phyloP scores from a whole-genome alignment of 495 filamentous ascomycete species.

The Penicillium paxilli region DNA sequence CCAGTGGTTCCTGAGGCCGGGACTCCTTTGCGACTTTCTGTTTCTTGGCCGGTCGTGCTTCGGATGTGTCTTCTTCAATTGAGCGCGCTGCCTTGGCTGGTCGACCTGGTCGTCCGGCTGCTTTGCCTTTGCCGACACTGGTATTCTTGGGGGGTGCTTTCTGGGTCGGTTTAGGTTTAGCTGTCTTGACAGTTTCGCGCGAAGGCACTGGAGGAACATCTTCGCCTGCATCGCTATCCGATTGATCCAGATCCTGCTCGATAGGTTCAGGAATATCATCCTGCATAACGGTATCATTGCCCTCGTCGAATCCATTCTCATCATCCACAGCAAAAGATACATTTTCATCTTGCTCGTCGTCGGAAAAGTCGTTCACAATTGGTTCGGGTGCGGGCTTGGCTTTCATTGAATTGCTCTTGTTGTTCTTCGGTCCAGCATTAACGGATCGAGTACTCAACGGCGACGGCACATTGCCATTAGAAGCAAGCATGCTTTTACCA shows the following conservation, averaged over 20 bases:
- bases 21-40: constrained; percentile 19
- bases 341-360: constrained; percentile 42
- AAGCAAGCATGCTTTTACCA: constrained; percentile 25
- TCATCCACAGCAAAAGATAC: constrained; percentile 17
- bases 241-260: constrained; percentile 56
- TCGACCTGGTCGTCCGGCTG: constrained; percentile 33
- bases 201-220: constrained; percentile 1
- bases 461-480: constrained; percentile 23
- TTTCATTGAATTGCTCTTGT: constrained; percentile 34
- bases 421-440: constrained; percentile 36
- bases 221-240: constrained; percentile 50
- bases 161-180: constrained; percentile 11
- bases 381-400: constrained; percentile 1
- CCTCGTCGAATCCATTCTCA: constrained; percentile 31
- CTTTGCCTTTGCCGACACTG: constrained; percentile 12
- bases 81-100: constrained; percentile 30
- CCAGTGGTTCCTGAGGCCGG: constrained; percentile 20
- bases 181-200: constrained; percentile 6
- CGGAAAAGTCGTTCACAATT: constrained; percentile 31
- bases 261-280: constrained; percentile 39
- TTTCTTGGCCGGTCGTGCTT: constrained; percentile 38
- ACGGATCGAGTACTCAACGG: constrained; percentile 39
- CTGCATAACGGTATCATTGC: constrained; percentile 26
- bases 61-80: constrained; percentile 19
- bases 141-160: constrained; percentile 15